A percentile compares a stretch with the other conserved stretches of the same genome.
Conservation (phyloP, 768 basidiomycete species). For the Lepiota venenata region DNA sequence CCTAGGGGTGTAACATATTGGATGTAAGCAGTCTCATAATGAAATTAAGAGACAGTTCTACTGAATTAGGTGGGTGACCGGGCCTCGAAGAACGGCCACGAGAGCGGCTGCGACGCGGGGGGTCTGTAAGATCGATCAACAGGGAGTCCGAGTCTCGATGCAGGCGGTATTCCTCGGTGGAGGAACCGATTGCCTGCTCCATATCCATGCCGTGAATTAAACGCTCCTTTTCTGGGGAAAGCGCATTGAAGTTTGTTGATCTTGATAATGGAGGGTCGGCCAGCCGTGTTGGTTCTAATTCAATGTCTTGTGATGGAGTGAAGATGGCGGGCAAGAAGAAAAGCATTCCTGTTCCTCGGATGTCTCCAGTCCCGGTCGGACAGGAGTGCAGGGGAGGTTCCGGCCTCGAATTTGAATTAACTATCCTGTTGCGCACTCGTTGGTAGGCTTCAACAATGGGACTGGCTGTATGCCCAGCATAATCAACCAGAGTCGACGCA, state of each 20-base stretch:
- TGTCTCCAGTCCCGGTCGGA: slow-evolving; percentile 44
- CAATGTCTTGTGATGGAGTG: slow-evolving; percentile 47
- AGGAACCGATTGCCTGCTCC: slow-evolving; percentile 7
- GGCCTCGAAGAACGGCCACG: not conserved
- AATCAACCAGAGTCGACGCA: slow-evolving; percentile 39
- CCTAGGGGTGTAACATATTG: slow-evolving; percentile 3
- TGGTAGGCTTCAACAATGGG: slow-evolving; percentile 52
- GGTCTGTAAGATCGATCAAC: slow-evolving; percentile 4
- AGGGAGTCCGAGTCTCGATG: not conserved
- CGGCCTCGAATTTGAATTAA: slow-evolving; percentile 38
- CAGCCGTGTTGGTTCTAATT: slow-evolving; percentile 29
- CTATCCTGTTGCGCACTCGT: slow-evolving; percentile 54
- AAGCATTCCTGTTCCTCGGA: slow-evolving; percentile 56
- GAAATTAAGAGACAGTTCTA: not conserved
- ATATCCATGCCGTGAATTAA: slow-evolving; percentile 30
- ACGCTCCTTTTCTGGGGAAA: slow-evolving; percentile 45
- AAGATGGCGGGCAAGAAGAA: slow-evolving; percentile 86
- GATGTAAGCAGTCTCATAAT: not conserved
- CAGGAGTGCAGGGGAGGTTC: slow-evolving; percentile 42
- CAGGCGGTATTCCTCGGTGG: not conserved
- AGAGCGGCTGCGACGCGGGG: slow-evolving; percentile 6
- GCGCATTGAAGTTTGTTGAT: not conserved
- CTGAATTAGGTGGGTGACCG: not conserved
- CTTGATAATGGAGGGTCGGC: not conserved
- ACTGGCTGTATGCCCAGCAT: slow-evolving; percentile 36